Percentiles rank a stretch among this genome's conserved stretches.
These are phyloP conservation scores for Boletus sp. DNA, from an alignment of 768 basidiomycete genomes.

Conservation along the genomic window DNA sequence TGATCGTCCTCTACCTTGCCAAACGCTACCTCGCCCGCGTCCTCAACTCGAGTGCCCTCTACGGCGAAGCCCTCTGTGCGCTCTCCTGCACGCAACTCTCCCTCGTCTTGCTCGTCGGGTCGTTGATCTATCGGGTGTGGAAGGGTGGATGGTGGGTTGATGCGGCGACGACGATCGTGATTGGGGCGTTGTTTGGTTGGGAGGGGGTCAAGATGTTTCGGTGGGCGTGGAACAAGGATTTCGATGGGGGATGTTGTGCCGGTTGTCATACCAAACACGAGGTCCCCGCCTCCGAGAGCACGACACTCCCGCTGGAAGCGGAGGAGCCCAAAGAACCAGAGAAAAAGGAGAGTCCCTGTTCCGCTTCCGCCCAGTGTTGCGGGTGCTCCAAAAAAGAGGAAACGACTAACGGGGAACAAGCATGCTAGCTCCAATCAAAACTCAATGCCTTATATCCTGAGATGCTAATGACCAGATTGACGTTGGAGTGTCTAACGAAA, in stretches of 20 bases:
- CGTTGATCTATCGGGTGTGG: slow-evolving; percentile 40
- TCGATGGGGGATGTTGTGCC: slow-evolving; percentile 40
- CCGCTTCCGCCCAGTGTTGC: background rate
- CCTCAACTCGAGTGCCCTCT: slow-evolving; percentile 44
- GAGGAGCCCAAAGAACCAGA: slow-evolving; percentile 1
- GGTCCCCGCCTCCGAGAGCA: background rate
- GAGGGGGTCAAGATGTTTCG: slow-evolving; percentile 44
- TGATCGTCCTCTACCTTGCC: slow-evolving; percentile 40
- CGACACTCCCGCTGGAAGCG: background rate
- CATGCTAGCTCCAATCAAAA: background rate
- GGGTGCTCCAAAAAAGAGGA: background rate
- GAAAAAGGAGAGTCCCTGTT: background rate
- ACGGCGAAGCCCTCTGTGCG: slow-evolving; percentile 44
- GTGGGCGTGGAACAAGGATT: slow-evolving; percentile 36
- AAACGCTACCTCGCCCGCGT: slow-evolving; percentile 45
- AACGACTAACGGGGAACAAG: background rate
- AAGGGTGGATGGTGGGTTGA: slow-evolving; percentile 51
- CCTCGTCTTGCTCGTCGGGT: slow-evolving; percentile 41
- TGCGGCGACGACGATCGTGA: slow-evolving; percentile 39
- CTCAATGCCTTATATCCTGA: too few relatives aligned
- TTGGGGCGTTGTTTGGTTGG: slow-evolving; percentile 43
- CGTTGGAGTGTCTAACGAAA: background rate
- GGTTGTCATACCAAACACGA: background rate
- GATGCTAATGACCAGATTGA: background rate
- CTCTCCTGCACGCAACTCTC: slow-evolving; percentile 46